phyloP scores from a whole-genome alignment of 176 grass and related monocot genomes.

The Cocos nucifera region DNA sequence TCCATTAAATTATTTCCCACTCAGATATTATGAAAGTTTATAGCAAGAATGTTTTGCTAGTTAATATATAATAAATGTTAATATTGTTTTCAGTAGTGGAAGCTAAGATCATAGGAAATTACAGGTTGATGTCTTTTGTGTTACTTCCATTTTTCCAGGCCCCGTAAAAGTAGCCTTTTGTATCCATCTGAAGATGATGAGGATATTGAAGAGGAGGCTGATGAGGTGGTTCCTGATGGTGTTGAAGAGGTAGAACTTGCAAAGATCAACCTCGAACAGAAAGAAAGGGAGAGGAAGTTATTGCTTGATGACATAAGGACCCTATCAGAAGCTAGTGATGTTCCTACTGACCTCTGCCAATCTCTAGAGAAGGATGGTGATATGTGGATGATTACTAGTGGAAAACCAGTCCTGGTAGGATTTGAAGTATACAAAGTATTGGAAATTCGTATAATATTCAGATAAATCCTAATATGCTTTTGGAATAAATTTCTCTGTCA shows the following conservation, averaged over 20 bases:
- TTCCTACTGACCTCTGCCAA: constrained; percentile 32
- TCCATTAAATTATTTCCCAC: no score
- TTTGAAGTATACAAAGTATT: constrained; percentile 1
- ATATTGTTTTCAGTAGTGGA: no score
- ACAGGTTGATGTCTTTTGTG: no score
- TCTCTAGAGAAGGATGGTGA: constrained; percentile 48
- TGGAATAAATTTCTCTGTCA: no score
- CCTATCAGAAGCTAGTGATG: constrained; percentile 43
- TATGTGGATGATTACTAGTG: constrained; percentile 82
- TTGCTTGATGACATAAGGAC: constrained; percentile 91
- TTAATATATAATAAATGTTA: no score
- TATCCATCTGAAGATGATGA: constrained; percentile 94
- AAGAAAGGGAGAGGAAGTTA: constrained; percentile 83
- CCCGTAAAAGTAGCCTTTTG: constrained; percentile 83
- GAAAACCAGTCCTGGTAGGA: constrained; percentile 55
- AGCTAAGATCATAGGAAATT: no score
- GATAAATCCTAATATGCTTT: no score
- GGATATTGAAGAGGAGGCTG: constrained; percentile 96
- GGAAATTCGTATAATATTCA: no score
- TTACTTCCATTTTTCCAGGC: constrained; percentile 23
- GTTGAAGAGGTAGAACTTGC: constrained; percentile 99
- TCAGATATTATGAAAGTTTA: no score
- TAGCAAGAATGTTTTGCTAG: no score
- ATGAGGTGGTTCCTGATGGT: constrained; percentile 98
- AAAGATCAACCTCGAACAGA: constrained; percentile 78